Evolutionary conservation across 2,329 filamentous ascomycete genomes (phyloP), one percentile per base, ranked within the genome.

Genomic region (Cyclaneusma minus): DNA sequence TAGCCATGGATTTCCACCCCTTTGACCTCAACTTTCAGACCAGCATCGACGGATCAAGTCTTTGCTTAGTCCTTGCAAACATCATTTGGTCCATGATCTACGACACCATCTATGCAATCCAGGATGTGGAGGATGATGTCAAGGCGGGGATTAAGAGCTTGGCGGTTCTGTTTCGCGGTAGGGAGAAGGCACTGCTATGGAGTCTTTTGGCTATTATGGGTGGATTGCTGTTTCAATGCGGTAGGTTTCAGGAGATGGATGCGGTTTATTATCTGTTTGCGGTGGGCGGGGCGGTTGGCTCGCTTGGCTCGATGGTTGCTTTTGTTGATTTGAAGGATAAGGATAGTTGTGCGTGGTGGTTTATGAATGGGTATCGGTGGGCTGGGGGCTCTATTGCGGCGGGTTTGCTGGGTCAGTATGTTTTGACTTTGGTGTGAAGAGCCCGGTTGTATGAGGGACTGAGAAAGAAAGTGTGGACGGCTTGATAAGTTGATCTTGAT

Each of bases 51-150:
- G n/a, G n/a, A n/a, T n/a, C n/a, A n/a, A 39, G 39, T 1, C 6
- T 36, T 7, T 38, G 30, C 23, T 33, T 45, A 11, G 37, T 34
- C 6, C 28, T 28, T 10, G 29, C 39, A 1, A 40, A 36, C 19
- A 29, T 44, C 7, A 12, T 48, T 10, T 44, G 44, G 29, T 42
- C 41, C 16, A 34, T 53, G 12, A 45, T 49, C 13, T 49, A 48
- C 26, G 50, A 54, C 25, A 47, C 44, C 4, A 34, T 55, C 16
- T 54, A 55, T 29, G 47, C 50, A 3, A 41, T 44, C 13, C 47
- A 51, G 21, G 51, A 55, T 29, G 35, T 43, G 3, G 35, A 36
- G 11, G 51, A 51, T 22, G 51, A 55, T 29, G 21, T 47, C 16
- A 45, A 48, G 23, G 42, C 43, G 3, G 50, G 50, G 3, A 45